phyloP scores from a whole-genome alignment of 2,329 filamentous ascomycete genomes.

The Cladosporium austrohemisphaericum region DNA sequence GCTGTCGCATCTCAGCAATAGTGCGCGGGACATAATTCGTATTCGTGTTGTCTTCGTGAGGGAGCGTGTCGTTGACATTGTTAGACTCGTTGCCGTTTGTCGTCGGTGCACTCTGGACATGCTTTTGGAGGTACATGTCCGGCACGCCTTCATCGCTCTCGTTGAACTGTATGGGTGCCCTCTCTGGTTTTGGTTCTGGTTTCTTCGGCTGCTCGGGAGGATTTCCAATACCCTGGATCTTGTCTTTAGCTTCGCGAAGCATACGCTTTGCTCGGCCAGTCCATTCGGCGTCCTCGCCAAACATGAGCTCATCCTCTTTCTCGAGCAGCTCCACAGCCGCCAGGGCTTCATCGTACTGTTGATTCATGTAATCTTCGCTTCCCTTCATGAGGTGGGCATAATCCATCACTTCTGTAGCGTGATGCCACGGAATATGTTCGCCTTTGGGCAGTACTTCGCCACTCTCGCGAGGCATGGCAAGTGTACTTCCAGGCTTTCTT shows the following conservation, averaged over 20 bases:
- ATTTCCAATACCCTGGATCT: conserved; percentile 63
- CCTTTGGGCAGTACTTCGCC: conserved; percentile 64
- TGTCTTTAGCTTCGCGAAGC: conserved; percentile 73
- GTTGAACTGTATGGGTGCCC: conserved; percentile 49
- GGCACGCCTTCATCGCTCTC: conserved; percentile 44
- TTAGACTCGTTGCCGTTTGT: conserved; percentile 24
- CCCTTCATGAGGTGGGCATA: conserved; percentile 96
- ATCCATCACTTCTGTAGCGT: conserved; percentile 87
- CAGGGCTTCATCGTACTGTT: conserved; percentile 77
- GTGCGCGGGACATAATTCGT: conserved; percentile 37
- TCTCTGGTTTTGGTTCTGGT: conserved; percentile 34
- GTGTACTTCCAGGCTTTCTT: conserved; percentile 72
- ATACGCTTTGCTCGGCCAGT: conserved; percentile 75
- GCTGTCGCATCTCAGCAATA: conserved; percentile 44
- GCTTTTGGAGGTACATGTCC: conserved; percentile 46
- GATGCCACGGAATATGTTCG: conserved; percentile 89
- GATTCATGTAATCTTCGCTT: conserved; percentile 78
- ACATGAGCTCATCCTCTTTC: conserved; percentile 84
- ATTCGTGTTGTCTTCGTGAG: conserved; percentile 14
- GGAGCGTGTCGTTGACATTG: conserved; percentile 26
- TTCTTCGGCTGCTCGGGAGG: conserved; percentile 54
- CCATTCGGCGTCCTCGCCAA: conserved; percentile 91
- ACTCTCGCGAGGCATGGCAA: conserved; percentile 82
- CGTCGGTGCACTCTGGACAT: conserved; percentile 17
- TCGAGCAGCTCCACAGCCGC: conserved; percentile 70